A percentile compares a stretch with the other conserved stretches of the same genome.
Evolutionary conservation across 257 asterid genomes (phyloP).

Genomic region (Capsicum chinense): DNA sequence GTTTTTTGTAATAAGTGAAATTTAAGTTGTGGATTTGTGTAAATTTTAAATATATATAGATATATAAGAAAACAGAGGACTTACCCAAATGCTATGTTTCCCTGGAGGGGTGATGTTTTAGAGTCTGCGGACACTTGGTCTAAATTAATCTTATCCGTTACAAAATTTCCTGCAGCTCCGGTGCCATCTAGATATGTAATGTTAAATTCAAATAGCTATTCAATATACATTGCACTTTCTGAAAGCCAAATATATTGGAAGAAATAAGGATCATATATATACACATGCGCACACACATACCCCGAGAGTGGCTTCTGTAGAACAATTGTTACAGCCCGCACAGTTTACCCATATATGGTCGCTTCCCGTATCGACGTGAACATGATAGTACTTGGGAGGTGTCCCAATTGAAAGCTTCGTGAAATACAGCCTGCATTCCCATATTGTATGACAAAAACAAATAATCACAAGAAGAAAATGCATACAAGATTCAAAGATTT

Average conservation of each 20-base stretch:
- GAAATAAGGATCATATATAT: slow-evolving; percentile 10
- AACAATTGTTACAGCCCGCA: slow-evolving; percentile 52
- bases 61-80: neutral
- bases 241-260: neutral
- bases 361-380: slow-evolving; percentile 76
- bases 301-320: slow-evolving; percentile 50
- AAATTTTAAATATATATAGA: neutral
- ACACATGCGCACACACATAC: slow-evolving; percentile 28
- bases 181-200: slow-evolving; percentile 45
- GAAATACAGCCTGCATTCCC: slow-evolving; percentile 57
- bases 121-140: slow-evolving; percentile 53
- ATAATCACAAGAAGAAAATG: no score
- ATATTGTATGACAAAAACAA: neutral
- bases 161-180: slow-evolving; percentile 60
- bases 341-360: slow-evolving; percentile 68
- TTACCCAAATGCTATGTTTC: slow-evolving; percentile 64
- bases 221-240: neutral
- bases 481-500: neutral
- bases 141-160: slow-evolving; percentile 49
- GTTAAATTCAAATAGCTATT: neutral
- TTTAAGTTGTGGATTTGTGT: no score
- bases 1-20: no score
- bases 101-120: slow-evolving; percentile 47
- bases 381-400: slow-evolving; percentile 63
- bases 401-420: slow-evolving; percentile 62